These are phyloP conservation scores for Podaxis sp. DNA, from an alignment of 768 basidiomycete genomes.

Conservation along the genomic window DNA sequence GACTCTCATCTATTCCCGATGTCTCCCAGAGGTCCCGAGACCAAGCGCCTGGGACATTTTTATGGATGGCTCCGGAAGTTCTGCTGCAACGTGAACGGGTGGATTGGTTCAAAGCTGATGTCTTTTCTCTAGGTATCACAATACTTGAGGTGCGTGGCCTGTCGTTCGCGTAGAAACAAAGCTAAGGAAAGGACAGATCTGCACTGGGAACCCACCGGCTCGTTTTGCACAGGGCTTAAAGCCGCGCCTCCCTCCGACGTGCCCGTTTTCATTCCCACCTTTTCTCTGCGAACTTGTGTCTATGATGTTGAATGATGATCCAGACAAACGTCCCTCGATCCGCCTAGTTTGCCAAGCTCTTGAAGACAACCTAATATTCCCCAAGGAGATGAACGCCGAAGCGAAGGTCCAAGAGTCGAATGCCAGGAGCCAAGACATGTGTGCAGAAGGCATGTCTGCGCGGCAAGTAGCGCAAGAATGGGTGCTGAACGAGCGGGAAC, in stretches of 20 bases:
- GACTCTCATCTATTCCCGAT: background rate
- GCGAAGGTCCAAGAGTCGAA: background rate
- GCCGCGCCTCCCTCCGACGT: background rate
- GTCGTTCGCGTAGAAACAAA: no score
- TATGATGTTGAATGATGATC: background rate
- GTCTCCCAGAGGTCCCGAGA: background rate
- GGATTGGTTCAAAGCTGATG: background rate
- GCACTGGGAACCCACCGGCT: background rate
- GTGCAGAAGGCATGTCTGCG: background rate
- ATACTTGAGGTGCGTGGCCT: background rate
- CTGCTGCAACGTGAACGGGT: background rate
- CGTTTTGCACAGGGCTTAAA: background rate
- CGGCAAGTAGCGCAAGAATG: background rate
- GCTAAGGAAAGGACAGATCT: background rate
- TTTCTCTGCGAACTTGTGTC: background rate
- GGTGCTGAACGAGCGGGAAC: background rate
- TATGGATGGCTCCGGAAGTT: background rate
- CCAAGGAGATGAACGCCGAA: background rate
- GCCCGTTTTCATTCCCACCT: background rate
- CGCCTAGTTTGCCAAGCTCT: background rate
- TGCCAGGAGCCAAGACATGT: background rate
- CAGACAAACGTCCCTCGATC: background rate
- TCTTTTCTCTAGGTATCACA: background rate
- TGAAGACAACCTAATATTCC: background rate
- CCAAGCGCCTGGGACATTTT: background rate